phyloP scores from a whole-genome alignment of 2,329 filamentous ascomycete species.

The Alternaria consortialis region DNA sequence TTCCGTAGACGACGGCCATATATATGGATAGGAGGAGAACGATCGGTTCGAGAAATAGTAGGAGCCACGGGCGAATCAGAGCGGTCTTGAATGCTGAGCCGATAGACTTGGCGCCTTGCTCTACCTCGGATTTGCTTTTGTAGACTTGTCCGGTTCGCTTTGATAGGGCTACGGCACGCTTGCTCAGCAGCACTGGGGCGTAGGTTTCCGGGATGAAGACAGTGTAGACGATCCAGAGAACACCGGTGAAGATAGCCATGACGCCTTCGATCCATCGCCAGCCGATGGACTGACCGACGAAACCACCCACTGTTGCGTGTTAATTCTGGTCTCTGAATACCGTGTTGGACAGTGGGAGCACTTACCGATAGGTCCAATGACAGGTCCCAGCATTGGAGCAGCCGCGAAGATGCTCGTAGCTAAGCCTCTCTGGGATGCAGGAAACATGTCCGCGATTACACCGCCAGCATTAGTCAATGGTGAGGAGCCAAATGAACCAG shows the following conservation, averaged over 20 bases:
- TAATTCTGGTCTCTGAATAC: too few relatives aligned
- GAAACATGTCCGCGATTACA: conserved; percentile 26
- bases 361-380: conserved; percentile 54
- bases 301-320: conserved; percentile 24
- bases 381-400: conserved; percentile 59
- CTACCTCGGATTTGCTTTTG: conserved; percentile 57
- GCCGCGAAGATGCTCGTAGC: conserved; percentile 56
- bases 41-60: conserved; percentile 35
- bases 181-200: conserved; percentile 68
- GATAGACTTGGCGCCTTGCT: neutral
- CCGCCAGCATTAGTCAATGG: conserved; percentile 72
- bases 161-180: conserved; percentile 30
- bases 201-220: conserved; percentile 67
- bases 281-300: too few relatives aligned
- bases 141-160: conserved; percentile 17
- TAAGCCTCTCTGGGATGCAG: conserved; percentile 52
- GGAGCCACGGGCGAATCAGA: conserved; percentile 39
- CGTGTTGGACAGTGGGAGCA: neutral
- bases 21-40: conserved; percentile 28
- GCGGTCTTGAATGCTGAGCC: conserved; percentile 8
- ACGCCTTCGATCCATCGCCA: conserved; percentile 49
- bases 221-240: conserved; percentile 42
- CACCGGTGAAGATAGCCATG: conserved; percentile 62
- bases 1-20: conserved; percentile 53
- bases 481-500: conserved; percentile 68